Evolutionary conservation across 2,329 filamentous ascomycete genomes (phyloP).

Genomic region (Ampelomyces quisqualis): DNA sequence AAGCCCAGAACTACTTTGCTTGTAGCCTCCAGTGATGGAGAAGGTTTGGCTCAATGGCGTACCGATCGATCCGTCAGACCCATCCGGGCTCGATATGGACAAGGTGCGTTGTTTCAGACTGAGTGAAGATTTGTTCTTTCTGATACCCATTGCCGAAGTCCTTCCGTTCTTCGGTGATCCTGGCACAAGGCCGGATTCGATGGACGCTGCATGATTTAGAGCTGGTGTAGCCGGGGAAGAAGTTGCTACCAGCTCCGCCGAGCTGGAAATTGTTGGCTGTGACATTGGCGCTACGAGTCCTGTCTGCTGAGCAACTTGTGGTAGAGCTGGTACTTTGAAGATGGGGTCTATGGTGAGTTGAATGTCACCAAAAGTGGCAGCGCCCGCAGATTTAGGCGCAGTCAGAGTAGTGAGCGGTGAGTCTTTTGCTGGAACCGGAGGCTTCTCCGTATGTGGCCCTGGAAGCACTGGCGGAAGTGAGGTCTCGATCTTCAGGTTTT

Average conservation of each 20-base stretch:
- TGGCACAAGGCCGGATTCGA: conserved; percentile 45
- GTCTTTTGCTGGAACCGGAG: conserved; percentile 35
- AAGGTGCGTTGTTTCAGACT: conserved; percentile 74
- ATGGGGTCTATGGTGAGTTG: conserved; percentile 30
- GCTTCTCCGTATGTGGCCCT: conserved; percentile 41
- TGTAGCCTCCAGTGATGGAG: conserved; percentile 48
- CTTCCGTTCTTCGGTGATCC: conserved; percentile 41
- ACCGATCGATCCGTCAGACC: conserved; percentile 67
- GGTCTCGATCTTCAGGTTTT: conserved; percentile 89
- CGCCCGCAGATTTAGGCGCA: conserved; percentile 41
- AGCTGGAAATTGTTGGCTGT: conserved; percentile 42
- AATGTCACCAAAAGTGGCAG: conserved; percentile 28
- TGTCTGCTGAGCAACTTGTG: conserved; percentile 27
- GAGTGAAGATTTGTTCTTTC: conserved; percentile 55
- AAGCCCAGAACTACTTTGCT: conserved; percentile 58
- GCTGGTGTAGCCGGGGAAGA: conserved; percentile 43
- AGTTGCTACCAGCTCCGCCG: conserved; percentile 46
- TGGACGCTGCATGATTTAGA: conserved; percentile 45
- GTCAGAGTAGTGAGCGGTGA: conserved; percentile 34
- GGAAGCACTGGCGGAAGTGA: conserved; percentile 42
- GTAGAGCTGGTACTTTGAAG: conserved; percentile 37
- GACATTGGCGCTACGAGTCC: conserved; percentile 36
- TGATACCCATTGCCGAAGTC: conserved; percentile 37
- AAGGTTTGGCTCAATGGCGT: conserved; percentile 74
- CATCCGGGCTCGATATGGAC: conserved; percentile 62